Base-by-base conservation (phyloP, 306 rosid species). In the Sindora glabra region DNA sequence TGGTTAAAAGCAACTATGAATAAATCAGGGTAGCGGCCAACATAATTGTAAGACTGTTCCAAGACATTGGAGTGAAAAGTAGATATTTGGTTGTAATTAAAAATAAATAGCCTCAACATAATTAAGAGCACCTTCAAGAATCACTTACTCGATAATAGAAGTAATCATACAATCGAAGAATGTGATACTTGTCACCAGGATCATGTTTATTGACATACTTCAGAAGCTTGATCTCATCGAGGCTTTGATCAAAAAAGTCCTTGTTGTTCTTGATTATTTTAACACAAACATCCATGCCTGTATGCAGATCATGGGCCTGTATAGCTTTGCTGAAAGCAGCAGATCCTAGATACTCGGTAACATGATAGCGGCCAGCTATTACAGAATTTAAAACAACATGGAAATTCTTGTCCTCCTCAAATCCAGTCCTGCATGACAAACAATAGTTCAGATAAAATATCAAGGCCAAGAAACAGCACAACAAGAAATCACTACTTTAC, bases 241-340 rank as follows among this genome's bases (percentile, higher is more conserved):
- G 96, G 64, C 97, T 94, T 76, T 94, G 99, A 67, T 94, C 97
- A 82, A 94, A 94, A 73, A 94, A 94, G 77, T 94, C 99, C 66
- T 94, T 94, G 90, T 94, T 94, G 94, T 94, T 94, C 83, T 94
- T 94, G 65, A 94, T 94, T 66, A 94, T 89, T 80, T 94, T 94
- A 61, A 94, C 84, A 74, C 99, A 94, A 29, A 94, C 97, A 82
- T 94, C 99, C 89, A 94, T 83, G 68, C 95, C 95, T 8, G 97
- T 92, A 62, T 92, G 96, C 76, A 89, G 77, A 56, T 94, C 98
- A 77, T 92, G 98, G 36, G 98, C 98, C 69, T 92, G 98, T 59
- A 92, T 89, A 62, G 98, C 98, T 86, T 92, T 92, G 77, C 98
- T 92, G 74, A 92, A 92, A 56, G 98, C 98, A 46, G 98, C 98